Evolutionary conservation across 1,284 basidiomycete species (phyloP).

Genomic region (Trichosporon faecale): DNA sequence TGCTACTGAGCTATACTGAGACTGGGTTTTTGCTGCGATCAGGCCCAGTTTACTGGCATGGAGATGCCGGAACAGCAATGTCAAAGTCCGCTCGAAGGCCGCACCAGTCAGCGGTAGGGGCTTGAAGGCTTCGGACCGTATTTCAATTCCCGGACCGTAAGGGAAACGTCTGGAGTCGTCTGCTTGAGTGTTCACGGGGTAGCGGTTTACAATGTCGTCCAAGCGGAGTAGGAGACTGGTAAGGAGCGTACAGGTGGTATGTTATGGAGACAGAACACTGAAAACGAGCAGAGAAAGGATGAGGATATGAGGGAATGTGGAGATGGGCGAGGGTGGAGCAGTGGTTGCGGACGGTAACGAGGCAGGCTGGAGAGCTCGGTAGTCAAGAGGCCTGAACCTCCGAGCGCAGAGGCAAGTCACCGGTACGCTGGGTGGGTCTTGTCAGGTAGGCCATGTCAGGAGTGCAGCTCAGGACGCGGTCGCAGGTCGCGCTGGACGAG

Average conservation of each 20-base stretch:
- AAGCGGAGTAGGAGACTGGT: neutral
- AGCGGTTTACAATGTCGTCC: neutral
- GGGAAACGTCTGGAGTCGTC: neutral
- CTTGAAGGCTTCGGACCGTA: neutral
- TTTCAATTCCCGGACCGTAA: constrained; percentile 2
- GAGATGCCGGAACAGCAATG: neutral
- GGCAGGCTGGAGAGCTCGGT: neutral
- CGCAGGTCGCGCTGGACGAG: neutral
- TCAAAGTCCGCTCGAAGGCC: constrained; percentile 8
- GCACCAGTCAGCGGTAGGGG: neutral
- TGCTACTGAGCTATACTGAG: neutral
- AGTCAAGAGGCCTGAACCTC: neutral
- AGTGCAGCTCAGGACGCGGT: neutral
- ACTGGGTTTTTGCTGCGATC: neutral
- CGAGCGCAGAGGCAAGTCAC: neutral
- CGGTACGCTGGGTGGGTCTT: neutral
- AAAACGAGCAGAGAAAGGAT: neutral
- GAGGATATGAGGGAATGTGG: neutral
- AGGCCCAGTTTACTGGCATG: neutral
- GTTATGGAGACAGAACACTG: neutral
- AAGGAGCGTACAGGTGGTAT: neutral
- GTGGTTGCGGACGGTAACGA: neutral
- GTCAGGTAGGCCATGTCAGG: neutral
- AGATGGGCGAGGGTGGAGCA: neutral
- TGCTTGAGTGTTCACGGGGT: neutral